These are phyloP conservation scores for Chlamydomonas sphaeroides DNA, from an alignment of 139 green algal genomes.

Conservation along the genomic window DNA sequence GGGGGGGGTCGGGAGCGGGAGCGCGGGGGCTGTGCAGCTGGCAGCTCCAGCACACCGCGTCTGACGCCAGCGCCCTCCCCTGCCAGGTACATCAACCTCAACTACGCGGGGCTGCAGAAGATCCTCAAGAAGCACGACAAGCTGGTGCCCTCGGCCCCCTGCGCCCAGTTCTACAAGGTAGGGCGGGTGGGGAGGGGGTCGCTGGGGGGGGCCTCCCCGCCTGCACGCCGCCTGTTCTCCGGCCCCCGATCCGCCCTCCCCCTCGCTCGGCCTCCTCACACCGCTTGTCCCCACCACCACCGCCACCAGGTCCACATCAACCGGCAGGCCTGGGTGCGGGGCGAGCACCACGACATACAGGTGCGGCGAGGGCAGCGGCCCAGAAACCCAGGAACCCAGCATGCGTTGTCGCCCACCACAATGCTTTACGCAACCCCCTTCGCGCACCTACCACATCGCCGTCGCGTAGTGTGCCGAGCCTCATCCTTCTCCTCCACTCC, in stretches of 20 bases:
- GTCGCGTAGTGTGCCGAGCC: too few relatives aligned
- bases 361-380: too few relatives aligned
- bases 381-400: too few relatives aligned
- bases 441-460: too few relatives aligned
- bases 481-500: too few relatives aligned
- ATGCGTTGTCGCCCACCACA: too few relatives aligned
- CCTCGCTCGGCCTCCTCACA: too few relatives aligned
- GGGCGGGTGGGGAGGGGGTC: neutral
- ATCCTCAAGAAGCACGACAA: conserved; percentile 50
- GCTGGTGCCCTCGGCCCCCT: conserved; percentile 35
- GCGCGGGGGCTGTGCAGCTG: too few relatives aligned
- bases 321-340: conserved; percentile 51
- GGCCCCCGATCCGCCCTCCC: neutral
- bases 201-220: neutral
- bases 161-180: conserved; percentile 39
- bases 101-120: conserved; percentile 48
- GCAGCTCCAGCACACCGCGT: too few relatives aligned
- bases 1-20: too few relatives aligned
- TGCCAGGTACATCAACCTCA: conserved; percentile 46
- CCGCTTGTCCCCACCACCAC: accelerated
- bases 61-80: neutral
- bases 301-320: conserved; percentile 34
- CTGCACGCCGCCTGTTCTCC: too few relatives aligned
- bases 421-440: too few relatives aligned
- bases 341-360: conserved; percentile 54